Evolutionary conservation across 164 flowering plant species (phyloP).

Genomic region (Litsea cubeba): DNA sequence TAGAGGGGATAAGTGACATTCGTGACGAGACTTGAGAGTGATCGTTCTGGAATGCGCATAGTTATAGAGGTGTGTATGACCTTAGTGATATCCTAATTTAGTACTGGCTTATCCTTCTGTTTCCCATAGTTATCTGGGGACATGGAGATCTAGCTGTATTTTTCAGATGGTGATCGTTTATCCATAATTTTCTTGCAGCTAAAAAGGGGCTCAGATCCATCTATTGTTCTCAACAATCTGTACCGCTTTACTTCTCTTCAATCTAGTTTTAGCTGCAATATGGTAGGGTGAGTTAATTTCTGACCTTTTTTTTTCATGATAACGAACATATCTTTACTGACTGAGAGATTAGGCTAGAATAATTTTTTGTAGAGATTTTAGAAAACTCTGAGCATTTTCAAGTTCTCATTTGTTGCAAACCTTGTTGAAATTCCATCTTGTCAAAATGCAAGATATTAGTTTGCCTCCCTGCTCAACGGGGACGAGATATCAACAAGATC

Average conservation of each 20-base stretch:
- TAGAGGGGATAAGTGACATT: slow-evolving; percentile 94
- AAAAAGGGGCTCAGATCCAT: slow-evolving; percentile 84
- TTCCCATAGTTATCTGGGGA: not conserved
- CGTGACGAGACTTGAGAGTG: slow-evolving; percentile 99
- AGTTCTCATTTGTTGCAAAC: not conserved
- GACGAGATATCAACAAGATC: no score
- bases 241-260: slow-evolving; percentile 83
- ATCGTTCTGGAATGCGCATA: slow-evolving; percentile 93
- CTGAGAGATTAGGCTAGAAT: not conserved
- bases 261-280: slow-evolving; percentile 94
- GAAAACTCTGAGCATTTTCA: not conserved
- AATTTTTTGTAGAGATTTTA: no score
- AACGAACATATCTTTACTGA: not conserved
- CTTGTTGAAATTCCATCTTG: not conserved
- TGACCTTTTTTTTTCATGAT: not conserved
- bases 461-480: not conserved
- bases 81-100: not conserved
- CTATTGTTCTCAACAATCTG: slow-evolving; percentile 77
- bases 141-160: not conserved
- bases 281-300: slow-evolving; percentile 83
- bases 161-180: not conserved
- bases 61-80: slow-evolving; percentile 72
- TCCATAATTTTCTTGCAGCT: slow-evolving; percentile 37
- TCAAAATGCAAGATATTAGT: not conserved
- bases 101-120: not conserved